Base-by-base conservation (phyloP, 495 filamentous ascomycete species). In the Haplographium delicatum region DNA sequence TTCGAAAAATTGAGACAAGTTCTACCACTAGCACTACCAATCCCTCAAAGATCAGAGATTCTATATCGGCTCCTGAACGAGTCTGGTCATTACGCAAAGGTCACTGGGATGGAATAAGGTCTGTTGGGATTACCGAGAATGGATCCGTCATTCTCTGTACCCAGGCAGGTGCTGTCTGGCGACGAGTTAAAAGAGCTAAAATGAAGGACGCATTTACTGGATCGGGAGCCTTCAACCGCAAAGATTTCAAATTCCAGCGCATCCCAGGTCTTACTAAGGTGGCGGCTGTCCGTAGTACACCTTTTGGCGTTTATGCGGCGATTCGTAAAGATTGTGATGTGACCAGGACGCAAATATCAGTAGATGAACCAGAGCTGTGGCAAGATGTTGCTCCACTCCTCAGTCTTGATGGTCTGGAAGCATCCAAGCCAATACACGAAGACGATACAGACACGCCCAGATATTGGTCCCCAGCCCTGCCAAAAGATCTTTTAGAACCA, bases 81-180 rank as follows among this genome's bases (percentile, higher is more conserved):
- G 83, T 94, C 26, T 98, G 93, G 93, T 81, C 82, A 24, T 65
- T 84, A 15, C 83, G 81, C 57, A 91, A 86, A 56, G 82, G 80
- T 3, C 80, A 87, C 48, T 94, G 95, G 78, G 89, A 80, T 51
- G 75, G 88, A 9, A 91, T 85, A 7, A 78, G 75, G 53, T 94
- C 95, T 56, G 86, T 95, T 15, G 86, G 81, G 53, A 83, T 98
- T 4, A 88, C 89, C 11, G 88, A 94, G 63, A 86, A 96, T 70
- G 94, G 90, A 5, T 95, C 90, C 2, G 88, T 98, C 51, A 95
- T 98, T 50, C 81, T 98, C 50, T 91, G 88, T 57, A 97, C 93
- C 1, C 75, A 88, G 49, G 89, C 88, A 28, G 93, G 93, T 5
- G 91, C 86, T 37, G 91, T 96, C 1, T 98, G 91, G 91, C 81